Conservation (phyloP, 208 protist genomes). For the Wallacemonas sp. region DNA sequence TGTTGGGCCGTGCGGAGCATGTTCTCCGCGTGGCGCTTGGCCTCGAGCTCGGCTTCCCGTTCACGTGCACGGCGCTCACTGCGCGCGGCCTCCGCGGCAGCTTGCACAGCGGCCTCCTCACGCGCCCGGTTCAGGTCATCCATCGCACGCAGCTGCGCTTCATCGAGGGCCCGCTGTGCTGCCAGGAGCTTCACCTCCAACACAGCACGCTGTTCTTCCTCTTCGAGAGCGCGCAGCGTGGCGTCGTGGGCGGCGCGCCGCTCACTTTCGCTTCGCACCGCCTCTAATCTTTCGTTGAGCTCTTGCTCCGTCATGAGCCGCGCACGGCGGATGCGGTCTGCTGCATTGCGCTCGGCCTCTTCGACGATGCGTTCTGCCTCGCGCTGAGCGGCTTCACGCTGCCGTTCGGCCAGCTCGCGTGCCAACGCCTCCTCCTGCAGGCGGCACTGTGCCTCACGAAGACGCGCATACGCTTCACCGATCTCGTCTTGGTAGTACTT, state of each 20-base stretch:
- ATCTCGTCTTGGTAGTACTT: conserved; percentile 37
- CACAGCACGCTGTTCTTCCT: conserved; percentile 47
- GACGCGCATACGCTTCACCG: conserved; percentile 38
- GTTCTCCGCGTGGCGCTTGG: conserved; percentile 24
- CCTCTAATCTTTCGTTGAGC: conserved; percentile 30
- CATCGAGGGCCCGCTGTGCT: conserved; percentile 47
- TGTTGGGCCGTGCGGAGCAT: conserved; percentile 32
- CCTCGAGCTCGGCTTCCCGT: conserved; percentile 35
- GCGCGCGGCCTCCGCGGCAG: conserved; percentile 41
- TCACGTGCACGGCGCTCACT: conserved; percentile 31
- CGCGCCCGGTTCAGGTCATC: conserved; percentile 39
- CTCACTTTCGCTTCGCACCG: conserved; percentile 36
- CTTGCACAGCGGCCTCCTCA: conserved; percentile 39
- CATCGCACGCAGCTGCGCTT: conserved; percentile 43
- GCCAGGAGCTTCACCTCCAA: conserved; percentile 58
- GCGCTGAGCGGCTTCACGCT: conserved; percentile 21
- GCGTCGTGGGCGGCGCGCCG: conserved; percentile 44
- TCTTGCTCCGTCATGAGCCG: conserved; percentile 40
- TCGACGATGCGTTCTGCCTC: conserved; percentile 34
- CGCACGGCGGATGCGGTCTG: conserved; percentile 47
- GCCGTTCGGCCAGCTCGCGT: conserved; percentile 30
- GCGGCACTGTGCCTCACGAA: conserved; percentile 58
- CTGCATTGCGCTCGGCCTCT: conserved; percentile 48
- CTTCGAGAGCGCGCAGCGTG: conserved; percentile 37
- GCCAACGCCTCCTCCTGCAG: conserved; percentile 45